These are phyloP conservation scores for Apophysomyces elegans DNA, from an alignment of 371 early-diverging fungal genomes.

Conservation along the genomic window DNA sequence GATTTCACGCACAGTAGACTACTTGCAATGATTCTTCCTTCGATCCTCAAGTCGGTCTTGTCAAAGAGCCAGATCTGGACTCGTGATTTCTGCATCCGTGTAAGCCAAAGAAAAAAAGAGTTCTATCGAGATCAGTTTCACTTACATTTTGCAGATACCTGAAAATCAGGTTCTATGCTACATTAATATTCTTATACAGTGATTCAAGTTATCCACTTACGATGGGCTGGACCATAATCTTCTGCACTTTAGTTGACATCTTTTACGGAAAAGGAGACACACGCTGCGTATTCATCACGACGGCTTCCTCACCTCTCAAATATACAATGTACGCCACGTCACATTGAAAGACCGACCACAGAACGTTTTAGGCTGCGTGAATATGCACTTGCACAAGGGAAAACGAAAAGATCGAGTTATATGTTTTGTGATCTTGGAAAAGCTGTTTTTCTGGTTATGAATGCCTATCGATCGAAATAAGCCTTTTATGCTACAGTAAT, in stretches of 20 bases:
- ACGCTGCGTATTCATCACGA: background rate
- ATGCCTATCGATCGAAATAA: too few species aligned
- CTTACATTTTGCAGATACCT: slow-evolving; percentile 82
- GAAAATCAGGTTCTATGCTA: slow-evolving; percentile 88
- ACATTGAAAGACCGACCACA: background rate
- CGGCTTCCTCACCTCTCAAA: background rate
- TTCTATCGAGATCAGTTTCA: background rate
- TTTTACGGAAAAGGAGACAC: slow-evolving; percentile 15
- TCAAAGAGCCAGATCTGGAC: slow-evolving; percentile 95
- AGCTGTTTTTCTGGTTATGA: too few species aligned
- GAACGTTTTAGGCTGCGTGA: too few species aligned
- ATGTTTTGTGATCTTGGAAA: too few species aligned
- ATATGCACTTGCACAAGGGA: too few species aligned
- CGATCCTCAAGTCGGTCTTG: slow-evolving; percentile 84
- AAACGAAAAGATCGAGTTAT: too few species aligned
- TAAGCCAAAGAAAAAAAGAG: background rate
- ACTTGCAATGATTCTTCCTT: slow-evolving; percentile 89
- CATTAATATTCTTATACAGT: background rate
- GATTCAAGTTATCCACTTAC: slow-evolving; percentile 46
- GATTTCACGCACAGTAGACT: background rate
- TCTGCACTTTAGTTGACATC: slow-evolving; percentile 89
- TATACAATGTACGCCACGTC: background rate
- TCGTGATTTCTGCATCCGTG: slow-evolving; percentile 70
- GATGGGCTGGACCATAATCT: slow-evolving; percentile 97
- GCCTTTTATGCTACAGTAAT: too few species aligned